Percentiles rank a stretch among this genome's conserved stretches.
These are phyloP conservation scores for Dalbergia oliveri DNA, from an alignment of 306 rosid genomes.

Conservation along the genomic window DNA sequence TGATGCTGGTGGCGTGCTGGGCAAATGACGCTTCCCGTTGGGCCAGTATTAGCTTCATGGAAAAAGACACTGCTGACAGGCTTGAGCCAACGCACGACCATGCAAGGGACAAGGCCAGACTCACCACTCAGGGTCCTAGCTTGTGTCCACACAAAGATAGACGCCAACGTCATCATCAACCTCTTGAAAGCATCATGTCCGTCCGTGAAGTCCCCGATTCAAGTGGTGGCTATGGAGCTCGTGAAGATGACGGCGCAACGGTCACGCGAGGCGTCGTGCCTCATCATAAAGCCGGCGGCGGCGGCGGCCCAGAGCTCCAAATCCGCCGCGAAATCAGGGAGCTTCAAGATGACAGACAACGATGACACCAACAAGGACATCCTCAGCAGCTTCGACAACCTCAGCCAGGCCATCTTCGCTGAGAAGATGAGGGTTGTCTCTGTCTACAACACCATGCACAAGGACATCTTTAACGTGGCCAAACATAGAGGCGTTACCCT, in stretches of 20 bases:
- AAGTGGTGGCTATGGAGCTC: constrained; percentile 50
- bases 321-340: neutral
- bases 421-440: constrained; percentile 52
- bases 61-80: neutral
- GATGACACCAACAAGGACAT: neutral
- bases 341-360: neutral
- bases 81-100: constrained; percentile 1
- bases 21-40: constrained; percentile 45
- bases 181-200: constrained; percentile 52
- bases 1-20: constrained; percentile 54
- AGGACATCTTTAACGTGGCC: constrained; percentile 47
- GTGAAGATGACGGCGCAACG: constrained; percentile 38
- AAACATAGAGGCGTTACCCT: constrained; percentile 36
- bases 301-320: neutral
- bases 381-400: constrained; percentile 50
- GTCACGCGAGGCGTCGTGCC: constrained; percentile 37
- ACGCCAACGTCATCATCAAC: constrained; percentile 38
- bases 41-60: constrained; percentile 23
- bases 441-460: constrained; percentile 50
- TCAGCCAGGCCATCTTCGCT: constrained; percentile 52
- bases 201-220: constrained; percentile 50
- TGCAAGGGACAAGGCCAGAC: constrained; percentile 45
- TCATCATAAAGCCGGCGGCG: constrained; percentile 44
- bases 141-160: constrained; percentile 51
- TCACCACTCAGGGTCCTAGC: constrained; percentile 49